Evolutionary conservation across 139 green algal genomes (phyloP), one percentile per base, ranked within the genome.

Genomic region (Parachlorella kessleri): DNA sequence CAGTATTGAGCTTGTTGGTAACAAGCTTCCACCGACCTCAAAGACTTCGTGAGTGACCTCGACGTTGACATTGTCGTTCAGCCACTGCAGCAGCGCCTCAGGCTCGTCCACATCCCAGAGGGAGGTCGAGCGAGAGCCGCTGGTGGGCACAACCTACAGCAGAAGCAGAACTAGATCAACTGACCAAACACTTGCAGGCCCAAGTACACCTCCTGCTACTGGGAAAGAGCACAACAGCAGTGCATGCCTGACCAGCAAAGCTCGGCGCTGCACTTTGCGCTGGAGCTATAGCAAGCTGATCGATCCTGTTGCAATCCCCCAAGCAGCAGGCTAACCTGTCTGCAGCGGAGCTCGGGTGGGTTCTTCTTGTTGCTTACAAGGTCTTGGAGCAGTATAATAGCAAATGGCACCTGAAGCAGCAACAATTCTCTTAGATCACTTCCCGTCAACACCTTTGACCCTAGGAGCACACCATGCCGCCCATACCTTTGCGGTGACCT

Each of bases 401-500:
- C 53, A 64, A 74, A 81, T 3, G 66, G 66, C 0, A 81, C 75
- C 18, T 59, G 18, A 59, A 59, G 10, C 10, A 59, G 48, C 18
- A 18, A 59, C 48, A 59, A 59, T 18, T 28, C 10, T 10, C 48
- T 28, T 59, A 59, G 48, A 10, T 28, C 10, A 10, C 10, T 18
- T 59, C 10, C 48, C 10, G 18, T 28, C 10, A 59, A 10, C 18
- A 28, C 10, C 48, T 59, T 59, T 28, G 10, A 59, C 10, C 48
- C 10, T 28, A 59, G 48, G 48, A 18, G 18, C n/a, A n/a, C n/a
- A n/a, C n/a, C n/a, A n/a, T n/a, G n/a, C n/a, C n/a, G n/a, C n/a
- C n/a, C n/a, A n/a, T n/a, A 91, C 82, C 69, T 86, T 82, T 28
- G 81, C 64, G 5, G 75, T 72, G 21, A 88, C 39, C 53, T 70